Base-by-base conservation (phyloP, 31 red algal species). In the Asparagopsis taxiformis region DNA sequence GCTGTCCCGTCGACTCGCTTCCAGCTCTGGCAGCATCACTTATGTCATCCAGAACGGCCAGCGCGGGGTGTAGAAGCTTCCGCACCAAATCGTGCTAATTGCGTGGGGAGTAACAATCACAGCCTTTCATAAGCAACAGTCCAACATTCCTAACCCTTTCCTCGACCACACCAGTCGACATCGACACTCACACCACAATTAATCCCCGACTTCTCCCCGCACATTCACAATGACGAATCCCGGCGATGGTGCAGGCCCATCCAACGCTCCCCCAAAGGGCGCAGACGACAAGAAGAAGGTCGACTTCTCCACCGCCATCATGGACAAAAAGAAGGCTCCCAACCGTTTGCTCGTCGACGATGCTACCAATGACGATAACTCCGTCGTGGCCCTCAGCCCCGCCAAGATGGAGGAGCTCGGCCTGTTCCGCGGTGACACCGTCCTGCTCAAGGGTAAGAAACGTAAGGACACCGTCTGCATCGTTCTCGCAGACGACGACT, bases 361-460 rank as follows among this genome's bases (percentile, higher is more conserved):
- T 51, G 97, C 97, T 30, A 84, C 78, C 16, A 94, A 99, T 48
- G 97, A 99, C 51, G 97, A 99, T 32, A 99, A 99, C 70, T 94
- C 90, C 34, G 91, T 99, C 51, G 81, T 99, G 25, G 84, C 85
- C 31, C 62, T 99, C 11, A 74, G 68, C 20, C 88, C 97, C 26
- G 97, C 97, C 3, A 99, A 99, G 58, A 99, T 99, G 97, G 97
- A 99, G 62, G 97, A 99, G 51, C 91, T 99, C 33, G 75, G 94
- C 65, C 84, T 99, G 13, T 99, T 95, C 71, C 97, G 97, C 36
- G 97, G 97, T 38, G 97, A 99, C 62, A 99, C 97, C n/a, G 97
- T 99, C 31, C 68, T 99, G 50, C 64, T 99, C 19, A 94, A 95
- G 60, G 97, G 97, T 3, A 94, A 94, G 78, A 95, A 95, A 56